Conservation (phyloP, 495 filamentous ascomycete species). For the Xylaria venustula region DNA sequence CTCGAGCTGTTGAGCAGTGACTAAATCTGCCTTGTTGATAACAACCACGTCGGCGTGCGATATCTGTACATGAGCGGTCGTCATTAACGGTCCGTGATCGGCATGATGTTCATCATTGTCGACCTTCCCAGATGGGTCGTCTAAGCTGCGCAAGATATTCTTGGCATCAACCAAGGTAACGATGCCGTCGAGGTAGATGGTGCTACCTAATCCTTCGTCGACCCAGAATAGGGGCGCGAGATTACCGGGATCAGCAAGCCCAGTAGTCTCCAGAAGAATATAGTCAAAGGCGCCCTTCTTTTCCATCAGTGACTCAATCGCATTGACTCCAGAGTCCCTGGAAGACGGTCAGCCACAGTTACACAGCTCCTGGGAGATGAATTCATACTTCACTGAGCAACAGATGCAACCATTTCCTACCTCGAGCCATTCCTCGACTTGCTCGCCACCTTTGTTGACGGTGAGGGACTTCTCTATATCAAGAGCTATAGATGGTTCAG, state of each 20-base stretch:
- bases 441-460: conserved; percentile 77
- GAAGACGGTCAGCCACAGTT: background rate
- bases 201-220: conserved; percentile 89
- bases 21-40: conserved; percentile 91
- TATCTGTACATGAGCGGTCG: conserved; percentile 93
- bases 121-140: conserved; percentile 66
- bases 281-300: conserved; percentile 94
- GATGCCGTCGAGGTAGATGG: conserved; percentile 94
- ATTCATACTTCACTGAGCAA: conserved; percentile 86
- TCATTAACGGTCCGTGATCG: conserved; percentile 62
- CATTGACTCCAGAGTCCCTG: conserved; percentile 86
- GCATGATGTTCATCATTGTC: conserved; percentile 54
- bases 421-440: conserved; percentile 93
- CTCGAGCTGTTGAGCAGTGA: conserved; percentile 65
- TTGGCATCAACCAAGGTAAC: conserved; percentile 95
- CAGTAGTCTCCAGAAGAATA: conserved; percentile 95
- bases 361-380: background rate
- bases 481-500: conserved; percentile 57
- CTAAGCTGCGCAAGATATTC: conserved; percentile 78
- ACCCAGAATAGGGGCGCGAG: conserved; percentile 97
- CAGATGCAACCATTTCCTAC: conserved; percentile 97
- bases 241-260: conserved; percentile 92
- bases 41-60: conserved; percentile 96
- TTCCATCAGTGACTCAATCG: conserved; percentile 95
- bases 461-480: conserved; percentile 95